A percentile compares a stretch with the other conserved stretches of the same genome.
phyloP scores from a whole-genome alignment of 208 protist genomes.

The Trypanosoma brucei region DNA sequence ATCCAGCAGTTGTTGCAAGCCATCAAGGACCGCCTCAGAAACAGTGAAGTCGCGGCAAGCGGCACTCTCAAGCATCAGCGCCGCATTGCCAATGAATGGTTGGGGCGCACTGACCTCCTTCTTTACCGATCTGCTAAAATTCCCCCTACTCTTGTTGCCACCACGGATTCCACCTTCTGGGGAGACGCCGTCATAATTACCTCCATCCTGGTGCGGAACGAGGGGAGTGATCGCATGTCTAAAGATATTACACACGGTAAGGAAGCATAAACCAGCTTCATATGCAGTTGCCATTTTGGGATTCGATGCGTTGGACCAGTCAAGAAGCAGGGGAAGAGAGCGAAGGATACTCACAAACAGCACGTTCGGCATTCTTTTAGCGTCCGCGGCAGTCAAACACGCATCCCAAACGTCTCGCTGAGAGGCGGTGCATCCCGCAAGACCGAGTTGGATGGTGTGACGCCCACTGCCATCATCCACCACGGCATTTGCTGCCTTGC shows the following conservation, averaged over 20 bases:
- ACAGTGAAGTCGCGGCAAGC: slow-evolving; percentile 50
- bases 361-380: slow-evolving; percentile 29
- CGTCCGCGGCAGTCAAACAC: neutral
- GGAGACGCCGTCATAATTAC: neutral
- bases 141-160: neutral
- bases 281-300: neutral
- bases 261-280: slow-evolving; percentile 15
- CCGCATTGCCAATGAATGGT: neutral
- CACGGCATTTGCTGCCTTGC: no score
- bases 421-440: slow-evolving; percentile 5
- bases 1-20: slow-evolving; percentile 39
- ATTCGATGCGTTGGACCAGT: slow-evolving; percentile 17
- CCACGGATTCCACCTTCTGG: neutral
- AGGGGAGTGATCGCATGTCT: slow-evolving; percentile 2
- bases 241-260: slow-evolving; percentile 21
- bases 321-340: slow-evolving; percentile 38
- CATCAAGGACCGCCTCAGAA: slow-evolving; percentile 44
- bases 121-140: neutral
- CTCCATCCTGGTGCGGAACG: neutral
- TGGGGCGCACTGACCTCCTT: neutral
- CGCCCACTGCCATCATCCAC: no score
- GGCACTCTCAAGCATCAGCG: slow-evolving; percentile 28
- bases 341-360: slow-evolving; percentile 38
- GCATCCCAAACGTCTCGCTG: slow-evolving; percentile 14
- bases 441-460: neutral